Evolutionary conservation across 2,329 filamentous ascomycete species (phyloP).

Genomic region (Aotearoamyces nothofagi): DNA sequence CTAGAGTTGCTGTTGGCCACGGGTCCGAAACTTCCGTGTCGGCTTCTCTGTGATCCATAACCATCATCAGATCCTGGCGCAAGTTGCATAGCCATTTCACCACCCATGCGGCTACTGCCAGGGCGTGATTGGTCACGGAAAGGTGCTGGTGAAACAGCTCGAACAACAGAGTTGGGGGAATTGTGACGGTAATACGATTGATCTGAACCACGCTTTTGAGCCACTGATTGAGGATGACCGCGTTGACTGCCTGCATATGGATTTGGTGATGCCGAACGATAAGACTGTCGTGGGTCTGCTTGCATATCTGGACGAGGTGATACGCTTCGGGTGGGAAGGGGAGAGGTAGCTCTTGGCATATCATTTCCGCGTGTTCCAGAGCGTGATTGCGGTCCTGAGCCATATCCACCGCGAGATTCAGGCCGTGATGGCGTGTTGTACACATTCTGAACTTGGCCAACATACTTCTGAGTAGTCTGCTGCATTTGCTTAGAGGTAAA

Average conservation of each 20-base stretch:
- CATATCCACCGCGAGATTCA: conserved; percentile 14
- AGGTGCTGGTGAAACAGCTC: conserved; percentile 27
- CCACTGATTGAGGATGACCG: conserved; percentile 15
- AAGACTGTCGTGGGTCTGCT: conserved; percentile 27
- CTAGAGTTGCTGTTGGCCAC: conserved; percentile 29
- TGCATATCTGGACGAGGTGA: conserved; percentile 45
- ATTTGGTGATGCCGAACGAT: conserved; percentile 45
- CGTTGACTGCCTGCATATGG: conserved; percentile 32
- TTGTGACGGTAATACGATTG: conserved; percentile 35
- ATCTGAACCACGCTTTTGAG: conserved; percentile 30
- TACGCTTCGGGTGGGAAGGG: conserved; percentile 47
- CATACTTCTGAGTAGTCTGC: conserved; percentile 80
- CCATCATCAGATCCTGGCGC: conserved; percentile 35
- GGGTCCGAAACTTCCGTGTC: conserved; percentile 31
- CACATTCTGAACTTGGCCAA: conserved; percentile 68
- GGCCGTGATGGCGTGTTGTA: conserved; percentile 31
- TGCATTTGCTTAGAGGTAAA: conserved; percentile 94
- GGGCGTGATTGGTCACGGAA: conserved; percentile 26
- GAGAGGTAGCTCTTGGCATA: conserved; percentile 47
- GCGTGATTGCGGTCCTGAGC: conserved; percentile 30
- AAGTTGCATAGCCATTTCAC: conserved; percentile 52
- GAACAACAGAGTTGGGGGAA: conserved; percentile 28
- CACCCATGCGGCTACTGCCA: conserved; percentile 24
- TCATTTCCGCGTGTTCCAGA: conserved; percentile 42
- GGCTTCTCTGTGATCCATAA: conserved; percentile 41